Base-by-base conservation (phyloP, 148 eudicot species). In the Fallopia convolvulus region DNA sequence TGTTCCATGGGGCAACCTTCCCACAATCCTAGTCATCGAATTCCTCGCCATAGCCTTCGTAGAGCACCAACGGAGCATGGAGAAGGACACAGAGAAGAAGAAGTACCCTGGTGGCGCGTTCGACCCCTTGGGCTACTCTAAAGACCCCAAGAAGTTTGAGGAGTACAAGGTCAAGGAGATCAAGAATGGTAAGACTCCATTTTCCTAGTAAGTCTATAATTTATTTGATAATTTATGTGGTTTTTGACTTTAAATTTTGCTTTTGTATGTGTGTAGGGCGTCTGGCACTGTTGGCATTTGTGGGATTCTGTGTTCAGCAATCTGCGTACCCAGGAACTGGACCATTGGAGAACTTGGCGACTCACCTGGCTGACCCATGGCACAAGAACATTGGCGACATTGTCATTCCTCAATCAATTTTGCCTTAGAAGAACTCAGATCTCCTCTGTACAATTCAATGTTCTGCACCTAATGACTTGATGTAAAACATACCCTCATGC, bases 291-390 rank as follows among this genome's bases (percentile, higher is more conserved):
- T 83, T 95, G 90, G 97, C 97, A 0, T 89, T 95, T 21, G 97
- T 95, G 50, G 99, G 97, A 41, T 85, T 95, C 82, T 91, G 96
- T 33, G 94, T 95, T 56, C 99, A 95, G 79, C 99, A 95, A 80
- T 86, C 97, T 14, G 99, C 99, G 13, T 95, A 95, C 76, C 99
- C 99, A 0, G 99, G 99, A 36, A 95, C 99, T 26, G 99, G 99
- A 20, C 99, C 97, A 8, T 74, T 95, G 80, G 97, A 95, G 88
- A 95, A 95, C 91, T 86, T 95, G 88, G 99, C 99, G 21, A 91
- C 94, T 66, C 99, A 95, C 88, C 87, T 95, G 97, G 99, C 99
- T 76, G 99, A 95, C 63, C 99, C 99, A 80, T 95, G 99, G 99
- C 97, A 95, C 88, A 95, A 88, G 81, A 95, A 91, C 94, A 95